Evolutionary conservation across 2,329 filamentous ascomycete genomes (phyloP).

Genomic region (Ophiostoma sp.): DNA sequence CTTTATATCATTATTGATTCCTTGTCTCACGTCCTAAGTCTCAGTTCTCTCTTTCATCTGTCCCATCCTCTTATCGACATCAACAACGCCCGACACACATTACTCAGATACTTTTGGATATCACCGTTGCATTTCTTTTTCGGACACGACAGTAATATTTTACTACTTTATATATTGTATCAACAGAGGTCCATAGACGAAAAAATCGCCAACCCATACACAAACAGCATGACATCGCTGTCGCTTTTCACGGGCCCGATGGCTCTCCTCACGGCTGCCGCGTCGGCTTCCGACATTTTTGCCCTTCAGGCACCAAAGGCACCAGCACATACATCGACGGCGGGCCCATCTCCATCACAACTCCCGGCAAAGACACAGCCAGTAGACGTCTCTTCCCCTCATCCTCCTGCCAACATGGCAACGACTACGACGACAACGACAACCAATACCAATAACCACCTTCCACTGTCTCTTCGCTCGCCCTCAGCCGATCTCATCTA

Average conservation of each 20-base stretch:
- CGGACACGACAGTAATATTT: neutral
- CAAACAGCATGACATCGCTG: conserved; percentile 10
- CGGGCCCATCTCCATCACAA: neutral
- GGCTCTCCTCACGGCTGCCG: neutral
- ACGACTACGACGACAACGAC: neutral
- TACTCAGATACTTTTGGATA: neutral
- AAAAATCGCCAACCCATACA: neutral
- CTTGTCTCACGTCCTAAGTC: neutral
- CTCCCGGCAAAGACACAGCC: neutral
- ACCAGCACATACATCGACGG: neutral
- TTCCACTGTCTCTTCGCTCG: neutral
- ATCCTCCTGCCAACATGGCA: neutral
- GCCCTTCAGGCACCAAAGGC: neutral
- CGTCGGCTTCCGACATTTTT: neutral
- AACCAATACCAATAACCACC: neutral
- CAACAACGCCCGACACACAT: neutral
- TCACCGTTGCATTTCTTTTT: neutral
- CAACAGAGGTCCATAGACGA: neutral
- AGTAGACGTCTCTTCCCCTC: neutral
- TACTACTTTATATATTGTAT: neutral
- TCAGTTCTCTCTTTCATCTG: neutral
- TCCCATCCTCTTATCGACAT: neutral
- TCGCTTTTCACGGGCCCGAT: conserved; percentile 20
- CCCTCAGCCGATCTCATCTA: conserved; percentile 8
- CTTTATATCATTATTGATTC: neutral